Evolutionary conservation across 164 flowering plant genomes (phyloP).

Genomic region (Annona cherimola): DNA sequence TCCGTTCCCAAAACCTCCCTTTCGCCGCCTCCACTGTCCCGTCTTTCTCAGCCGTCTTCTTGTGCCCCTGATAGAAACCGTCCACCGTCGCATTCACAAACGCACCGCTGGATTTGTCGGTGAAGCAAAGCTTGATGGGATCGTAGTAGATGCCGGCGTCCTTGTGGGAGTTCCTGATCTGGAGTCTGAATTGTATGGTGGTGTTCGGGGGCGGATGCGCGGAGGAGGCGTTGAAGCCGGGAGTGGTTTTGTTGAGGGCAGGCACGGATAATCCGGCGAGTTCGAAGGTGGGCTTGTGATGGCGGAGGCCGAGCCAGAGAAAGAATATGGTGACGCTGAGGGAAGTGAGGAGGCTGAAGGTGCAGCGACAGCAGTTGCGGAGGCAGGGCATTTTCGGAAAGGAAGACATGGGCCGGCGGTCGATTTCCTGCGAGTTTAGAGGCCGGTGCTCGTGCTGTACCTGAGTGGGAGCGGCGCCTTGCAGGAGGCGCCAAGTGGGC

Average conservation of each 20-base stretch:
- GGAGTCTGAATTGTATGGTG: constrained; percentile 39
- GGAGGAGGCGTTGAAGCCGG: constrained; percentile 1
- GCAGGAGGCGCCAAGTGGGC: no score
- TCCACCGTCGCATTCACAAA: constrained; percentile 20
- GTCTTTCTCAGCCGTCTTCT: constrained; percentile 34
- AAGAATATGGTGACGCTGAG: constrained; percentile 52
- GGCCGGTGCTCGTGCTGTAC: not conserved
- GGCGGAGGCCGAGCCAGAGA: constrained; percentile 63
- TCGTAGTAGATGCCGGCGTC: constrained; percentile 65
- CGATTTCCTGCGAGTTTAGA: not conserved
- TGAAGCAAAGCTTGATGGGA: constrained; percentile 38
- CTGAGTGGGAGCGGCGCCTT: not conserved
- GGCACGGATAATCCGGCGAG: constrained; percentile 44
- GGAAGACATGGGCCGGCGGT: not conserved
- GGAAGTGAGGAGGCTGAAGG: constrained; percentile 34
- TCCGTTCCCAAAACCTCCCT: constrained; percentile 23
- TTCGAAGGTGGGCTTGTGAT: constrained; percentile 42
- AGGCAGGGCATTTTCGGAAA: constrained; percentile 19
- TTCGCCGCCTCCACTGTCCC: constrained; percentile 6
- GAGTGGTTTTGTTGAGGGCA: constrained; percentile 41
- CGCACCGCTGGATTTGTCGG: constrained; percentile 13
- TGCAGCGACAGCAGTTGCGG: constrained; percentile 31
- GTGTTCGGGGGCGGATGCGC: constrained; percentile 19
- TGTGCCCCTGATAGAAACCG: constrained; percentile 51
- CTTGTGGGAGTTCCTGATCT: constrained; percentile 53